Evolutionary conservation across 768 basidiomycete genomes (phyloP), one percentile per base, ranked within the genome.

Genomic region (Pleurotus tuber-regium): DNA sequence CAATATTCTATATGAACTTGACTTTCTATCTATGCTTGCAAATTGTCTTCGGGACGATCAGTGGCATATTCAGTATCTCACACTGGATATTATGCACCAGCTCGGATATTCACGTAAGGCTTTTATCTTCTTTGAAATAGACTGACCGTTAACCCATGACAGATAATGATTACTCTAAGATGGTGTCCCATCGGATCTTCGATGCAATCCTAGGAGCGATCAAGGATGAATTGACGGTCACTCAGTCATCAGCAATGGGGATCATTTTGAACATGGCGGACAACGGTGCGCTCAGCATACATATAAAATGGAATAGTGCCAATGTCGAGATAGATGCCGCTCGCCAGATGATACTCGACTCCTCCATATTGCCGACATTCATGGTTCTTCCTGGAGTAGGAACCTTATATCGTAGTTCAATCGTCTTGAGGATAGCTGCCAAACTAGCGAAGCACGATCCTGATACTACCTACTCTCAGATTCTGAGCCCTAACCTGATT

Each of bases 181-280:
- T 42, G 6, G 6, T 42, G 23, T 24, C 40, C 16, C 40, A 31
- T 14, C 30, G 8, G 8, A 31, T 31, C 30, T 31, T 31, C 14
- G 30, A 31, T 7, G 30, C 30, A 7, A 31, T 31, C 14, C 30
- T 31, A 21, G 29, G 2, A 42, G 21, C 11, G 2, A 10, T 29
- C 28, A 8, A 26, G 18, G 18, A 33, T 31, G 23, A 39, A 28
- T 25, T 24, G 5, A 36, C 12, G 7, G 9, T 12, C 35, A 7
- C 38, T 14, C 31, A 84, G 25, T 29, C 25, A 25, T 44, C 26
- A 26, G 25, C 14, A 14, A 19, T 29, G 26, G 24, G 24, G 9
- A 16, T 44, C 19, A n/a, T 25, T n/a, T 29, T 26, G 12, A 29
- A 11, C 28, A 44, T 44, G 43, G 18, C 23, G 7, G 23, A 12